phyloP scores from a whole-genome alignment of 148 eudicot species.

The Camellia granthamiana region DNA sequence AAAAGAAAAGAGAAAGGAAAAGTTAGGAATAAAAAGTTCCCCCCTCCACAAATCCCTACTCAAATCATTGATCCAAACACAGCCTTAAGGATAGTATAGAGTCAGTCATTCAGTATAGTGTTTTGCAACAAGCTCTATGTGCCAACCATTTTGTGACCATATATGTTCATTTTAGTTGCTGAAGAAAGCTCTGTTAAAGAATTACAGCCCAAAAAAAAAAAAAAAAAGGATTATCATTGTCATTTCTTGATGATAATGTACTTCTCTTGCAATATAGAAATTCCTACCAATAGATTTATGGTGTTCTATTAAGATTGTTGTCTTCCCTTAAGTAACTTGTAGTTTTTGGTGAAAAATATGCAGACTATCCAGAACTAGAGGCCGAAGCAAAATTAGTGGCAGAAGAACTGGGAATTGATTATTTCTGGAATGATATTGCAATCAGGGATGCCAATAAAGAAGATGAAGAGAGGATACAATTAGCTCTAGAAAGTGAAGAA shows the following conservation, averaged over 20 bases:
- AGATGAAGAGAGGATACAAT: constrained; percentile 63
- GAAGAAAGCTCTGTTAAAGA: background rate
- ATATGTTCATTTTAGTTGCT: background rate
- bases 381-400: constrained; percentile 72
- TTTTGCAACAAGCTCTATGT: background rate
- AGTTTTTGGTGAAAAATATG: constrained; percentile 14
- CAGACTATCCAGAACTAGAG: constrained; percentile 89
- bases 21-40: too few species aligned
- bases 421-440: constrained; percentile 58
- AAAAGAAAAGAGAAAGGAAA: too few species aligned
- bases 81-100: background rate
- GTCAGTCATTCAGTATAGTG: background rate
- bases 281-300: background rate
- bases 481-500: constrained; percentile 72
- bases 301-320: background rate
- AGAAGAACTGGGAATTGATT: constrained; percentile 58
- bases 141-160: background rate
- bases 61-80: too few species aligned
- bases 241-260: background rate
- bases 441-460: constrained; percentile 58
- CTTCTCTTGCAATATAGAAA: background rate
- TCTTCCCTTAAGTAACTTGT: background rate
- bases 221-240: background rate
- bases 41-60: too few species aligned
- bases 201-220: background rate